A percentile compares a stretch with the other conserved stretches of the same genome.
phyloP scores from a whole-genome alignment of 179 eudicot genomes.

The Silene vulgaris region DNA sequence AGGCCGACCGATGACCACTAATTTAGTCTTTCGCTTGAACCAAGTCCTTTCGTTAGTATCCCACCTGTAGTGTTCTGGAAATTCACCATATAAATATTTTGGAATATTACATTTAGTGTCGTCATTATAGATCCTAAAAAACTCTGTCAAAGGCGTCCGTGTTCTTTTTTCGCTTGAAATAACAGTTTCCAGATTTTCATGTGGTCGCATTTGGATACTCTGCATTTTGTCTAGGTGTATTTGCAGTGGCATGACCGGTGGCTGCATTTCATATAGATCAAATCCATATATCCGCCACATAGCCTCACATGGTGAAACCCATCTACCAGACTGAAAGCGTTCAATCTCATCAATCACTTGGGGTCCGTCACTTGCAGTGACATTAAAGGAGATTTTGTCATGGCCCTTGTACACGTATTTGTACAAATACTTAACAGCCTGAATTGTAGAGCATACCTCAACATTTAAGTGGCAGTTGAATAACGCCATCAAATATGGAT shows the following conservation, averaged over 20 bases:
- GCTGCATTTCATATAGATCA: background rate
- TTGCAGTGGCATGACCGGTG: background rate
- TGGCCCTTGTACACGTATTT: slow-evolving; percentile 11
- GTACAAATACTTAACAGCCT: slow-evolving; percentile 24
- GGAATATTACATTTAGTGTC: too few relatives aligned
- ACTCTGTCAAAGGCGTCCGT: background rate
- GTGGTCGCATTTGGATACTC: background rate
- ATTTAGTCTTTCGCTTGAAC: background rate
- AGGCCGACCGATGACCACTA: slow-evolving; percentile 1
- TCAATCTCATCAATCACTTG: background rate
- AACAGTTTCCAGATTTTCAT: slow-evolving; percentile 3
- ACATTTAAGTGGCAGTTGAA: slow-evolving; percentile 26
- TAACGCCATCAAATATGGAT: slow-evolving; percentile 9
- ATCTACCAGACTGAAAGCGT: background rate
- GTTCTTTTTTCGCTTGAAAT: background rate
- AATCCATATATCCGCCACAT: background rate
- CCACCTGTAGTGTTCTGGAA: background rate
- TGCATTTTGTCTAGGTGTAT: slow-evolving; percentile 15
- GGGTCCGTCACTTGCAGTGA: background rate
- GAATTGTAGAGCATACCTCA: slow-evolving; percentile 10
- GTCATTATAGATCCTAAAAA: too few relatives aligned
- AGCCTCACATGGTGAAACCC: background rate
- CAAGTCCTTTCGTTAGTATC: too few relatives aligned
- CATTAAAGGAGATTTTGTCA: background rate
- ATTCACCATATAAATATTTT: background rate